Conservation (phyloP, 1,284 basidiomycete species). For the Trichosporon sp. region DNA sequence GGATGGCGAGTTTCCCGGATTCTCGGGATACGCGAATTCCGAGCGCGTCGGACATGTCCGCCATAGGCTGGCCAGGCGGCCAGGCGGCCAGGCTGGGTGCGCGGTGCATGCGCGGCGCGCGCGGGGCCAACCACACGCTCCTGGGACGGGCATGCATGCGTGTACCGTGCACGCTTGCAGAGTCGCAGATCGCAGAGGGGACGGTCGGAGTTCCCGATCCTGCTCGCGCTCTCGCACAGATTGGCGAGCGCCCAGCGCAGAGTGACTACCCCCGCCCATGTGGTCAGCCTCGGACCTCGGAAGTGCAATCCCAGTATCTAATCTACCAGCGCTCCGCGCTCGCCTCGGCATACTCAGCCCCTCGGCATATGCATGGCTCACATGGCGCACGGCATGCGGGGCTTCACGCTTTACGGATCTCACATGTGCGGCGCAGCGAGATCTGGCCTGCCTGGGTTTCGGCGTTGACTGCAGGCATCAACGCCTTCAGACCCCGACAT, state of each 20-base stretch:
- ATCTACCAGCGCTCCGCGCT: too few species aligned
- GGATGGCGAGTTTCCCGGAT: background rate
- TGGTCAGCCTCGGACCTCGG: too few species aligned
- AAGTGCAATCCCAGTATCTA: too few species aligned
- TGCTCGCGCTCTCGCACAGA: too few species aligned
- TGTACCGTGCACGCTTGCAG: too few species aligned
- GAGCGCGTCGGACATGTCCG: background rate
- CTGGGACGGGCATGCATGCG: background rate
- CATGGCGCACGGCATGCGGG: too few species aligned
- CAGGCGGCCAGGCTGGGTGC: background rate
- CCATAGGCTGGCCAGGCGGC: background rate
- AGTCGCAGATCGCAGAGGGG: too few species aligned
- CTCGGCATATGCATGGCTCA: background rate
- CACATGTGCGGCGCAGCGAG: background rate
- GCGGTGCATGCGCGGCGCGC: background rate
- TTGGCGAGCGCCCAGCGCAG: too few species aligned
- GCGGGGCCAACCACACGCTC: too few species aligned
- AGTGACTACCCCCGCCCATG: background rate
- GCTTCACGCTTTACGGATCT: too few species aligned
- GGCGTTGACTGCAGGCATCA: background rate
- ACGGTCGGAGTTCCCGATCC: too few species aligned
- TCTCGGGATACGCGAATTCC: background rate
- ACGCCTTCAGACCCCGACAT: background rate
- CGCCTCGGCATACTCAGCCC: too few species aligned
- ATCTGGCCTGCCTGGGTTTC: background rate